Conservation (phyloP, 768 basidiomycete species). For the Boletus tylopilopsis region DNA sequence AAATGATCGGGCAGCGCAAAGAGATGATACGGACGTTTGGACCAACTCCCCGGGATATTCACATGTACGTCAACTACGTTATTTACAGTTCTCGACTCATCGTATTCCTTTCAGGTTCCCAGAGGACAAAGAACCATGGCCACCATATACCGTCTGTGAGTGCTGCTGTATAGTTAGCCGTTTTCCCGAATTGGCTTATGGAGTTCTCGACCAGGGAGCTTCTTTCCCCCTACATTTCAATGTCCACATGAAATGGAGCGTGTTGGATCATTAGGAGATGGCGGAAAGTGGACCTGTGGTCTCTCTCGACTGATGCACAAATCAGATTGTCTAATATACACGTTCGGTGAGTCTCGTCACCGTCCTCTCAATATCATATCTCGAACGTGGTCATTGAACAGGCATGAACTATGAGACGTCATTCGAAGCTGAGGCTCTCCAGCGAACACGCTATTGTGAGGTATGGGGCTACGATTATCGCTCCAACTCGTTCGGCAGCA, state of each 20-base stretch:
- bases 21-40: constrained; percentile 54
- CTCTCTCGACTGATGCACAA: constrained; percentile 51
- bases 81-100: constrained; percentile 1
- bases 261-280: constrained; percentile 53
- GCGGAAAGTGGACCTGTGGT: constrained; percentile 71
- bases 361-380: not conserved
- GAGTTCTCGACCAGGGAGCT: constrained; percentile 36
- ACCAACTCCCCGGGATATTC: constrained; percentile 44
- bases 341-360: constrained; percentile 42
- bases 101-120: constrained; percentile 42
- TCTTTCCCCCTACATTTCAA: constrained; percentile 41
- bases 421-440: constrained; percentile 58
- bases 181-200: not conserved
- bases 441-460: constrained; percentile 44
- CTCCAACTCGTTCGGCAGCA: constrained; percentile 32
- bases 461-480: constrained; percentile 61
- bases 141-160: constrained; percentile 56
- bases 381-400: constrained; percentile 7
- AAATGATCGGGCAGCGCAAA: constrained; percentile 38
- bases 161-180: constrained; percentile 1
- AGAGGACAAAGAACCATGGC: constrained; percentile 49
- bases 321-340: constrained; percentile 56
- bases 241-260: constrained; percentile 44
- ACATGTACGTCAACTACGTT: constrained; percentile 28
- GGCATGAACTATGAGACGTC: constrained; percentile 59